A percentile compares a stretch with the other conserved stretches of the same genome.
phyloP scores from a whole-genome alignment of 176 grass and related monocot genomes.

The Eragrostis curvula region DNA sequence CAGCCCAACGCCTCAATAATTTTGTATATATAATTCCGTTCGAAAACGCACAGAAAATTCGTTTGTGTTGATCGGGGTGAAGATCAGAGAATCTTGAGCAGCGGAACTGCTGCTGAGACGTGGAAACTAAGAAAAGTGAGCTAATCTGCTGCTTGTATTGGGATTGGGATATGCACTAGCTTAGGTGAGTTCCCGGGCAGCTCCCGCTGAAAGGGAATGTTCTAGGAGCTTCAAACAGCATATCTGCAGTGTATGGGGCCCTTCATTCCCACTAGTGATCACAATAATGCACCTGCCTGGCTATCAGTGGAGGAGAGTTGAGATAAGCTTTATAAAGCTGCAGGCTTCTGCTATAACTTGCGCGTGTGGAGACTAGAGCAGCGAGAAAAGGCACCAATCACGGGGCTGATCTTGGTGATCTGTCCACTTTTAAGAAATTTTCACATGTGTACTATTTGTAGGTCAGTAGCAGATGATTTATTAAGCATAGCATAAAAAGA shows the following conservation, averaged over 20 bases:
- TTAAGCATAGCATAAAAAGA: background rate
- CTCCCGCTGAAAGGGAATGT: conserved; percentile 36
- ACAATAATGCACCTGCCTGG: conserved; percentile 41
- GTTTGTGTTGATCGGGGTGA: conserved; percentile 17
- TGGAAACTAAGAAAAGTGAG: conserved; percentile 54
- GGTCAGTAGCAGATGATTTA: background rate
- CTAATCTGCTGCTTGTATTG: background rate
- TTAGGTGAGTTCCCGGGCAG: background rate
- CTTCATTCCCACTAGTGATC: conserved; percentile 26
- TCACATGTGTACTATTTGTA: background rate
- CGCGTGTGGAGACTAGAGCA: background rate
- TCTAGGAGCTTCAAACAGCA: conserved; percentile 44
- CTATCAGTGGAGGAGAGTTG: background rate
- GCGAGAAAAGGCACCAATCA: conserved; percentile 10
- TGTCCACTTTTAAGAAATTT: background rate
- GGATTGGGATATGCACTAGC: background rate
- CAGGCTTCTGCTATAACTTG: background rate
- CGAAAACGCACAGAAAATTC: background rate
- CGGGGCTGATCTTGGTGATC: background rate
- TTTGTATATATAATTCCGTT: background rate
- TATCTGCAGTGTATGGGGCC: conserved; percentile 30
- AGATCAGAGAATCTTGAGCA: conserved; percentile 27
- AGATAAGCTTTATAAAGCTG: conserved; percentile 29
- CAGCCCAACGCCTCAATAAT: conserved; percentile 39
- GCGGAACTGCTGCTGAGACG: conserved; percentile 31